Conservation (phyloP, 2,329 filamentous ascomycete species). For the Pochonia chlamydosporia region DNA sequence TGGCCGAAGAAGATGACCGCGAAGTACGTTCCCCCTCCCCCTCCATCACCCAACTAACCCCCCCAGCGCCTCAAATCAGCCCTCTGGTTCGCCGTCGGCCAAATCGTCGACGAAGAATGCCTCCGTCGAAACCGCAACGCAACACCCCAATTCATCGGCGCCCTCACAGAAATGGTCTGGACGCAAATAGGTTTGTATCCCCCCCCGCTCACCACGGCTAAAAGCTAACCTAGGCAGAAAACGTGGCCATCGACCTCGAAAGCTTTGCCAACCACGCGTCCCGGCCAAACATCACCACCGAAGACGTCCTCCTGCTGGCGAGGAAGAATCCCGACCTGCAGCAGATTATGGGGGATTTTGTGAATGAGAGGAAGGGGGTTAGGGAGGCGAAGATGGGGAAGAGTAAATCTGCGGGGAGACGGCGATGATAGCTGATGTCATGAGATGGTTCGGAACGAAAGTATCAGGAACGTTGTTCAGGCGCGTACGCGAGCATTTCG, state of each 20-base stretch:
- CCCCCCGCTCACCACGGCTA: neutral
- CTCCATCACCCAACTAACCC: neutral
- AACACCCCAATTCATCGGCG: slow-evolving; percentile 85
- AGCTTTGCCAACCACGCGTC: slow-evolving; percentile 68
- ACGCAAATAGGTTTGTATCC: slow-evolving; percentile 64
- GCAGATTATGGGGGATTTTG: slow-evolving; percentile 62
- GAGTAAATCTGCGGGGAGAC: slow-evolving; percentile 14
- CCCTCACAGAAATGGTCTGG: slow-evolving; percentile 82
- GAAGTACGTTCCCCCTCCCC: slow-evolving; percentile 23
- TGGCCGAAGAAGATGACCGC: slow-evolving; percentile 27
- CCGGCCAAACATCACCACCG: slow-evolving; percentile 70
- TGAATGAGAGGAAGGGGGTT: slow-evolving; percentile 49
- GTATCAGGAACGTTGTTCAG: too few species aligned
- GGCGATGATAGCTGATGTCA: too few species aligned
- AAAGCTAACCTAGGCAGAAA: slow-evolving; percentile 34
- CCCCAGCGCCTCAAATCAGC: slow-evolving; percentile 72
- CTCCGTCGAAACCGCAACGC: slow-evolving; percentile 62
- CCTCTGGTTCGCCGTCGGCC: slow-evolving; percentile 77
- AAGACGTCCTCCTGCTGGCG: slow-evolving; percentile 83
- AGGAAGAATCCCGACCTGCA: slow-evolving; percentile 83
- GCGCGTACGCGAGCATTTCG: too few species aligned
- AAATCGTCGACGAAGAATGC: slow-evolving; percentile 83
- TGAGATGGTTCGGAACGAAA: too few species aligned
- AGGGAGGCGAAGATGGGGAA: slow-evolving; percentile 27
- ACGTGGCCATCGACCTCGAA: slow-evolving; percentile 51